Evolutionary conservation across 2,329 filamentous ascomycete species (phyloP), one percentile per base, ranked within the genome.

Genomic region (Verticillium alfalfae): DNA sequence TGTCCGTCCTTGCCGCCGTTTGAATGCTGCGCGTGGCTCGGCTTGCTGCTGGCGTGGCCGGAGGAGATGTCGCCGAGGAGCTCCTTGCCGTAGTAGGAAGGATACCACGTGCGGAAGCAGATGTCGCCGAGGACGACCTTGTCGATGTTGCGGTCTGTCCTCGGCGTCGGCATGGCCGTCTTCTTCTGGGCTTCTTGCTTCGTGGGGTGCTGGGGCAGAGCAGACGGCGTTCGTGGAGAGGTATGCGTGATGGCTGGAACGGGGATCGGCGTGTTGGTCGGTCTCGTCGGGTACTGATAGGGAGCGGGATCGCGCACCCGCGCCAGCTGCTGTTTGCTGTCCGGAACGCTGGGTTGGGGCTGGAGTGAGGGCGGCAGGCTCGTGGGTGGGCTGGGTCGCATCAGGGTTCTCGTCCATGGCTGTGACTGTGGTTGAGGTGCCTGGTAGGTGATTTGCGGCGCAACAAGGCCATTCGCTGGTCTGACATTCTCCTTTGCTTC

Each of bases 41-140:
- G 60, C 56, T 64, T 65, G 34, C 55, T 56, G 41, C 65, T 66
- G 7, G 64, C 63, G 18, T 63, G 66, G 62, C 69, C 71, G 26
- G 70, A 71, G 3, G 76, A 66, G 3, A 74, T 68, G 60, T 86
- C 83, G 13, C 84, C 84, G 5, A 88, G 75, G 8, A 87, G 78
- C 61, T 88, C 93, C 79, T 85, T 96, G 77, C 81, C 81, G 73
- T 97, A 97, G 74, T 93, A 95, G 16, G 92, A 96, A 8, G 93
- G 92, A 73, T 95, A 97, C 93, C 93, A 97, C 2, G 93, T 90
- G 68, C 88, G 88, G 78, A 97, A 96, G 69, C 88, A 87, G 37
- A 95, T 81, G 69, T 93, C 87, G 5, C 93, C 94, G 64, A 97
- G 81, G 60, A 96, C 88, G 59, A 97, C 91, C 72, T 92, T 91